Conservation (phyloP, 1,284 basidiomycete species). For the Naganishia albida region DNA sequence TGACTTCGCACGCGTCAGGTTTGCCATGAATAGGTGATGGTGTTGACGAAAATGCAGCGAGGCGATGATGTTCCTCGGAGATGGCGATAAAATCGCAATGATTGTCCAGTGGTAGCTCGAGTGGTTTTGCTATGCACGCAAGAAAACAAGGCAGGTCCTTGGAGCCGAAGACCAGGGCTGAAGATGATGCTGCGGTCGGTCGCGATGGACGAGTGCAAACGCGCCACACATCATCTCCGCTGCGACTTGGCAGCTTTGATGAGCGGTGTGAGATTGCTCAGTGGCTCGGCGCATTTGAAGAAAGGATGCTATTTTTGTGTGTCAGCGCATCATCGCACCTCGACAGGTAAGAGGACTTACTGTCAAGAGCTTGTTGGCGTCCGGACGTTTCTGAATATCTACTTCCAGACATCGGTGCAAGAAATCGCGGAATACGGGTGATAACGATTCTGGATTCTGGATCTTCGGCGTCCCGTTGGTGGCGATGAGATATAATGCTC, state of each 20-base stretch:
- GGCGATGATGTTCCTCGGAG: no score
- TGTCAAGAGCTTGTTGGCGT: constrained; percentile 76
- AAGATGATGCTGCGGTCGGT: no score
- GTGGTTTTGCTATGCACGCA: no score
- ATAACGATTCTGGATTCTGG: constrained; percentile 89
- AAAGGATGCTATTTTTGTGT: constrained; percentile 69
- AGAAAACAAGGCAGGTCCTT: no score
- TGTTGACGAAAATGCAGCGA: constrained; percentile 8
- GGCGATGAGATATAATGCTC: constrained; percentile 93
- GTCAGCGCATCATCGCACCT: constrained; percentile 6
- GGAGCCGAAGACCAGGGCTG: no score
- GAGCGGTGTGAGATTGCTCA: constrained; percentile 81
- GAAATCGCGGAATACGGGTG: constrained; percentile 85
- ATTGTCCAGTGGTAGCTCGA: no score
- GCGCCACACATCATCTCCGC: constrained; percentile 3
- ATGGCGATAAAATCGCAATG: no score
- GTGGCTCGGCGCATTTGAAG: constrained; percentile 81
- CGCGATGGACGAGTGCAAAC: not conserved
- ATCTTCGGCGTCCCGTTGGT: constrained; percentile 98
- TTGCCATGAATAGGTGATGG: not conserved
- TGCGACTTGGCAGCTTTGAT: constrained; percentile 75
- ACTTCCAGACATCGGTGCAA: constrained; percentile 88
- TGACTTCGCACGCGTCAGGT: not conserved
- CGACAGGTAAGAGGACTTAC: constrained; percentile 57
- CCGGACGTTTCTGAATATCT: constrained; percentile 88